Evolutionary conservation across 371 early-diverging fungal species (phyloP), one percentile per base, ranked within the genome.

Genomic region (Thermomucor indicae-seudaticae): DNA sequence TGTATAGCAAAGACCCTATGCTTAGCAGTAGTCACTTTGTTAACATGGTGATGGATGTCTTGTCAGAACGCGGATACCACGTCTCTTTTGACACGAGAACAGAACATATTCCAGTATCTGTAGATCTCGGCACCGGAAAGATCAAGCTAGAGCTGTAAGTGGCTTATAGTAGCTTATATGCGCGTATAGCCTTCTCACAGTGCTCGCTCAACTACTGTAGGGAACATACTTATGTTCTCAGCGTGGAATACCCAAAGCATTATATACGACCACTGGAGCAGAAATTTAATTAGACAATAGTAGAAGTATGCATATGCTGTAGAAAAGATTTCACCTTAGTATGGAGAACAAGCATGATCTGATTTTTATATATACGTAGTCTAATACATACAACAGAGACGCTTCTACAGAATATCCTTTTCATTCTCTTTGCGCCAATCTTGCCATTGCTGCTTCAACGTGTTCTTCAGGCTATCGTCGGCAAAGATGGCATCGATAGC

Each of bases 251-350:
- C 61, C 84, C 84, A 14, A 81, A 83, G 49, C 81, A 80, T 43
- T 79, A 81, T 46, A 83, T 83, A 51, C 81, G 81, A 49, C 75
- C 84, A 27, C 55, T 83, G 54, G 84, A 83, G 41, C 84, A 83
- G 54, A 83, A 83, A 49, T 83, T 83, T 45, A 58, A 72, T 37
- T 76, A 68, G 48, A 48, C 30, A 43, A 20, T 51, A n/a, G 35
- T 27, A 47, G n/a, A n/a, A n/a, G n/a, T n/a, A n/a, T n/a, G n/a
- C n/a, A n/a, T n/a, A n/a, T n/a, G n/a, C n/a, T n/a, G n/a, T n/a
- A n/a, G n/a, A n/a, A n/a, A n/a, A n/a, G n/a, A n/a, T n/a, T n/a
- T n/a, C n/a, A n/a, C n/a, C n/a, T n/a, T n/a, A n/a, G n/a, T n/a
- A n/a, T n/a, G n/a, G n/a, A n/a, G n/a, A n/a, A n/a, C n/a, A n/a